Percentiles rank a stretch among this genome's conserved stretches.
Conservation (phyloP, 2,329 filamentous ascomycete species). For the Sporothrix pseudoabietina region DNA sequence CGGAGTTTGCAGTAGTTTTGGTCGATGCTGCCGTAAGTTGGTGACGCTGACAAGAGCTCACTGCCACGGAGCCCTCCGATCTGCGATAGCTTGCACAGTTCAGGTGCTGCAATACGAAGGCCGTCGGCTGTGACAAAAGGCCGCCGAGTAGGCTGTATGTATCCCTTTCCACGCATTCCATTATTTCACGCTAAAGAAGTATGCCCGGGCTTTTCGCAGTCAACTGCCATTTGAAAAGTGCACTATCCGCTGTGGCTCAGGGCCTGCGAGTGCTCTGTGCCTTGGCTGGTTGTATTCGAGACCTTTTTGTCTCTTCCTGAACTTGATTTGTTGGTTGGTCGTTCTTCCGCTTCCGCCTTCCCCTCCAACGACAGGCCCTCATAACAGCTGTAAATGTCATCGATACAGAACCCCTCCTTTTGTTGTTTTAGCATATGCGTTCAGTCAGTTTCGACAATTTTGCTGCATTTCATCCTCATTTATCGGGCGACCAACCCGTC, state of each 20-base stretch:
- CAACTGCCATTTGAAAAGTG: not conserved
- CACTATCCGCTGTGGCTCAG: not conserved
- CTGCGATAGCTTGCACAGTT: not conserved
- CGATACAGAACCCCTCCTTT: not conserved
- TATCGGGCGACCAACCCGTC: constrained; percentile 7
- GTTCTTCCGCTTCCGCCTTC: not conserved
- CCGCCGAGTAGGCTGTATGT: not conserved
- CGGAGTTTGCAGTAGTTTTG: not conserved
- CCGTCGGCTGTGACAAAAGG: not conserved
- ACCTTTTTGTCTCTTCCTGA: not conserved
- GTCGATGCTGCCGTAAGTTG: too few species aligned
- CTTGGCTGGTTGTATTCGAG: not conserved
- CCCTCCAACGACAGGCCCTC: not conserved
- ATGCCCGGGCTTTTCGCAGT: not conserved
- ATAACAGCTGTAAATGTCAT: not conserved
- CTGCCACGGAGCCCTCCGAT: not conserved
- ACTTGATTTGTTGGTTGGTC: not conserved
- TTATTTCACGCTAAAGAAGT: not conserved
- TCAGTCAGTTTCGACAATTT: not conserved
- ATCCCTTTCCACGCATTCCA: not conserved
- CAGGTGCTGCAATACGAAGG: not conserved
- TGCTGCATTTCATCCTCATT: not conserved
- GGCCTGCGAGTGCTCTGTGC: not conserved
- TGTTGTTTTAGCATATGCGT: not conserved
- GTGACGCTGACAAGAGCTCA: not conserved